These are phyloP conservation scores for Fusarium mangiferae DNA, from an alignment of 2,329 filamentous ascomycete species.

Conservation along the genomic window DNA sequence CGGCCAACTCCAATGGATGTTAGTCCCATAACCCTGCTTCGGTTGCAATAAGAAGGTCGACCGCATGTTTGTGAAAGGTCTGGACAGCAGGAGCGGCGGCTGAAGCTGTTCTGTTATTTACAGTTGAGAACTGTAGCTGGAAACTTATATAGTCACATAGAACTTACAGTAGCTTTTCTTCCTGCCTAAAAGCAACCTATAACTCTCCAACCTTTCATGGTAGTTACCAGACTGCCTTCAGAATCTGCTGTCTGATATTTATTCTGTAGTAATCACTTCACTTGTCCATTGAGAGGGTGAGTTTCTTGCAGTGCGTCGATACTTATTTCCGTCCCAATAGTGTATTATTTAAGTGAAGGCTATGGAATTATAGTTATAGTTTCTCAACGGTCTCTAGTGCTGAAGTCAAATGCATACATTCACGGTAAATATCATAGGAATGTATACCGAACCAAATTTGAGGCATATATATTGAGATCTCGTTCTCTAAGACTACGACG, in stretches of 20 bases:
- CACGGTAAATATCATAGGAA: not conserved
- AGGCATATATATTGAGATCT: not conserved
- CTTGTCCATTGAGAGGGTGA: too few species aligned
- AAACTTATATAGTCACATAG: not conserved
- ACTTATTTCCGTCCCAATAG: not conserved
- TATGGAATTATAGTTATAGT: not conserved
- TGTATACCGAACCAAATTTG: not conserved
- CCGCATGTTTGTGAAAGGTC: not conserved
- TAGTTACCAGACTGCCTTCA: too few species aligned
- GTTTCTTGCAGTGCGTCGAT: not conserved
- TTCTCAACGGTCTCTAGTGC: too few species aligned
- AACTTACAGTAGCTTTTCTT: not conserved
- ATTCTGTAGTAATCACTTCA: too few species aligned
- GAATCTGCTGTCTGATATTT: fast-evolving
- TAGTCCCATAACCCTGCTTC: not conserved
- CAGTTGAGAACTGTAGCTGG: not conserved
- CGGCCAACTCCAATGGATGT: too few species aligned
- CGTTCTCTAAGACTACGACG: fast-evolving
- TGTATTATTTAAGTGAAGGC: not conserved
- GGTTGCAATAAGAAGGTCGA: too few species aligned
- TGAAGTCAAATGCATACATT: not conserved
- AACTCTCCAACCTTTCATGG: too few species aligned
- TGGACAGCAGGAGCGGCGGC: not conserved
- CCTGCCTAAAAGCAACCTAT: not conserved
- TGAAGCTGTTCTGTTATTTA: not conserved